A percentile compares a stretch with the other conserved stretches of the same genome.
Evolutionary conservation across 1,139 yeast genomes (phyloP).

Genomic region (Casaregolazyma lundiana): DNA sequence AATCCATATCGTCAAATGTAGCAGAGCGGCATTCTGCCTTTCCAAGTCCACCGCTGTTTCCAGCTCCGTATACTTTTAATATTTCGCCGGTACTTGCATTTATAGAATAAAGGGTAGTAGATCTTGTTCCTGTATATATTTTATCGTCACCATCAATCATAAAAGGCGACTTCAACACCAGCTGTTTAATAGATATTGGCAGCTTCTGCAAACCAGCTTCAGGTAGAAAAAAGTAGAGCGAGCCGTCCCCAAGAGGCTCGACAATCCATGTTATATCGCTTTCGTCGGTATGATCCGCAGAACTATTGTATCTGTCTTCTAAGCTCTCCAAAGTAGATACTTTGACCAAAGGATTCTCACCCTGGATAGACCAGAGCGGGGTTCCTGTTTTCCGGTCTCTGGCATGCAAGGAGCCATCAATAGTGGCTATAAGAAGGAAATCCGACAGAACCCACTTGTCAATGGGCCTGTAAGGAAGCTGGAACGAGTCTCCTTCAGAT

Average conservation of each 20-base stretch:
- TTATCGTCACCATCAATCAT: constrained; percentile 69
- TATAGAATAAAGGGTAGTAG: constrained; percentile 70
- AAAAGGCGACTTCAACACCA: constrained; percentile 76
- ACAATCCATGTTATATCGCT: constrained; percentile 63
- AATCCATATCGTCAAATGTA: constrained; percentile 19
- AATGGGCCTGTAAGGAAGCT: constrained; percentile 27
- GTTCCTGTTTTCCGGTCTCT: constrained; percentile 73
- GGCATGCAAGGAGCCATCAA: constrained; percentile 87
- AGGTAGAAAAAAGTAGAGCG: constrained; percentile 79
- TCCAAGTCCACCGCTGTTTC: constrained; percentile 22
- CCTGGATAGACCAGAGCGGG: constrained; percentile 68
- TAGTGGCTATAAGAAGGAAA: constrained; percentile 66
- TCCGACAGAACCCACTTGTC: constrained; percentile 58
- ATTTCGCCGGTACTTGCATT: constrained; percentile 75
- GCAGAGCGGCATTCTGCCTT: constrained; percentile 23
- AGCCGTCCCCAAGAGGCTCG: constrained; percentile 86
- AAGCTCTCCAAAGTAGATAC: constrained; percentile 21
- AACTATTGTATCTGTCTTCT: neutral
- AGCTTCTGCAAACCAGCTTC: constrained; percentile 71
- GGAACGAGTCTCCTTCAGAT: neutral
- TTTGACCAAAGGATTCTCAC: constrained; percentile 37
- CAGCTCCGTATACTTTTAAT: constrained; percentile 63
- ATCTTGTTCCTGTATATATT: constrained; percentile 80
- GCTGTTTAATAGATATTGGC: constrained; percentile 74
- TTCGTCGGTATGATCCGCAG: constrained; percentile 21